These are phyloP conservation scores for Eimeria sp. DNA, from an alignment of 169 alveolate genomes.

Conservation along the genomic window DNA sequence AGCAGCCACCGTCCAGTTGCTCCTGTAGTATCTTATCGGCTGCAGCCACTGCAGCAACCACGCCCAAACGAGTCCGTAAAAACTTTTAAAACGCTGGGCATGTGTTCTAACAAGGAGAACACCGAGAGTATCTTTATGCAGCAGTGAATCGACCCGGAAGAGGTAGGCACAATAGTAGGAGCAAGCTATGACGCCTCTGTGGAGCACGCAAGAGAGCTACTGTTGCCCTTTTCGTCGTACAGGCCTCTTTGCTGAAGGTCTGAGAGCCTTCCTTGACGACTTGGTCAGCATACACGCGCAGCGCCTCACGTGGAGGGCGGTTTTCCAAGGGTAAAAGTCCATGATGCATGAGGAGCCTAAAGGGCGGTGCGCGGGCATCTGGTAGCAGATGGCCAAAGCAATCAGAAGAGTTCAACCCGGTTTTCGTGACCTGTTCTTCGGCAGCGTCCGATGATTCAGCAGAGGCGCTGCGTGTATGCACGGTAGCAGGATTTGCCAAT, in stretches of 20 bases:
- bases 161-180: not conserved
- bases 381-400: not conserved
- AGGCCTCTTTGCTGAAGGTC: constrained; percentile 23
- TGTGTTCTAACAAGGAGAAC: not conserved
- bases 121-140: not conserved
- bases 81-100: not conserved
- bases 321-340: constrained; percentile 42
- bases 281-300: constrained; percentile 46
- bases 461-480: not conserved
- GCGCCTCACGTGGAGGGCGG: constrained; percentile 41
- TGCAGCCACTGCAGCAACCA: constrained; percentile 58
- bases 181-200: not conserved
- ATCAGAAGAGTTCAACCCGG: not conserved
- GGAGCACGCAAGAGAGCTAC: not conserved
- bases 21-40: constrained; percentile 53
- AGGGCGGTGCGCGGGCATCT: constrained; percentile 16
- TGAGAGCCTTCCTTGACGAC: constrained; percentile 20
- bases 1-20: constrained; percentile 18
- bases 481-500: not conserved
- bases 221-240: not conserved
- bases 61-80: not conserved
- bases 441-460: not conserved
- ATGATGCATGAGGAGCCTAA: constrained; percentile 42
- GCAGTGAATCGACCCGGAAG: not conserved
- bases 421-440: not conserved